Base-by-base conservation (phyloP, 75 land plant species). In the Sequoia sempervirens region DNA sequence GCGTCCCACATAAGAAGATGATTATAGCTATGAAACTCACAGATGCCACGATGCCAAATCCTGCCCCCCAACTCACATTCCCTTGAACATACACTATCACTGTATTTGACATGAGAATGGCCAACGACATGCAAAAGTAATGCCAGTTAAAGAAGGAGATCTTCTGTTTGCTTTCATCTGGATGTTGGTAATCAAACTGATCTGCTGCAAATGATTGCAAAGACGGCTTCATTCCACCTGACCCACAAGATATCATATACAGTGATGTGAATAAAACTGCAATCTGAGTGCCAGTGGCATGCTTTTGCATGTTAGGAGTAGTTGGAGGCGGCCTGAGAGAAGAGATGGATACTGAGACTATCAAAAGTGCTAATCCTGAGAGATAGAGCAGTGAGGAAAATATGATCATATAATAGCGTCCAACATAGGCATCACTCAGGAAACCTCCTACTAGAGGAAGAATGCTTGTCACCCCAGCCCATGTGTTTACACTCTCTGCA, bases 381-480 rank as follows among this genome's bases (percentile, higher is more conserved):
- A 83, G 61, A 75, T 88, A 88, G 28, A 88, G 8, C 52, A 66
- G 53, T 37, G 89, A 86, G 68, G 87, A 83, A 5, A 18, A 10
- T 0, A 69, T 38, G 50, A 86, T 83, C 69, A 84, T 76, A 64
- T 84, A 83, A 79, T 46, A 86, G 1, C 87, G 56, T 8, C 81
- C 85, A 32, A 83, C 41, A 56, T 74, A 86, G 3, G 87, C 41
- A 52, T 86, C 87, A 5, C 79, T 84, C 6, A 86, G 34, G 32
- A 86, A 86, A 0, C 85, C 87, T 70, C 87, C 87, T 2, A 82
- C n/a, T 23, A 82, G 53, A n/a, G 87, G 87, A 4, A 82, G 43
- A 58, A 86, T 50, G 61, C 26, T 81, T n/a, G 85, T 83, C 28
- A 73, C 53, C 14, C 87, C 87, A 15, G 37, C 40, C 84, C 87